phyloP scores from a whole-genome alignment of 148 eudicot genomes.

The Nyssa sinensis region DNA sequence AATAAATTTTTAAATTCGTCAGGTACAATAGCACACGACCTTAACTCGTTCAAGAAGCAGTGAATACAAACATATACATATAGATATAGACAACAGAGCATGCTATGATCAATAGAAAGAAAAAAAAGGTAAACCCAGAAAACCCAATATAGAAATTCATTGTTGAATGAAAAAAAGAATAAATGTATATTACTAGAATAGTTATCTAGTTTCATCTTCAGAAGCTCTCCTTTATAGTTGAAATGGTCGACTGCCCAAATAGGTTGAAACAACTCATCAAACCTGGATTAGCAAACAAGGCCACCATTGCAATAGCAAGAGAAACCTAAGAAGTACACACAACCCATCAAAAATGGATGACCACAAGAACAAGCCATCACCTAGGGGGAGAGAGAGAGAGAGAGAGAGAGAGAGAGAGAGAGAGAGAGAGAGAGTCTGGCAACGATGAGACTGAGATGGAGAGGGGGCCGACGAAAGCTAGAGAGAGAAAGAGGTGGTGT shows the following conservation, averaged over 20 bases:
- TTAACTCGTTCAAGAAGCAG: no score
- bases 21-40: no score
- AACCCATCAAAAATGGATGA: constrained; percentile 14
- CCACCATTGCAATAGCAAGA: constrained; percentile 19
- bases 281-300: constrained; percentile 34
- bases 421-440: no score
- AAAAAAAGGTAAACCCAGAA: no score
- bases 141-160: background rate
- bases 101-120: no score
- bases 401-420: background rate
- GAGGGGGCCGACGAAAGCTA: no score
- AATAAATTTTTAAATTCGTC: background rate
- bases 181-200: constrained; percentile 76
- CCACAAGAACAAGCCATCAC: background rate
- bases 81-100: no score
- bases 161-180: no score
- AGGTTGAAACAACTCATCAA: constrained; percentile 67
- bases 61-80: no score
- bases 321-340: constrained; percentile 7
- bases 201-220: constrained; percentile 75
- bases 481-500: no score
- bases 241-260: constrained; percentile 71
- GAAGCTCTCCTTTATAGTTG: constrained; percentile 54
- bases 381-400: background rate
- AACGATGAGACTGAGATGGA: no score